A percentile compares a stretch with the other conserved stretches of the same genome.
Evolutionary conservation across 2,329 filamentous ascomycete genomes (phyloP).

Genomic region (Fusarium continuum): DNA sequence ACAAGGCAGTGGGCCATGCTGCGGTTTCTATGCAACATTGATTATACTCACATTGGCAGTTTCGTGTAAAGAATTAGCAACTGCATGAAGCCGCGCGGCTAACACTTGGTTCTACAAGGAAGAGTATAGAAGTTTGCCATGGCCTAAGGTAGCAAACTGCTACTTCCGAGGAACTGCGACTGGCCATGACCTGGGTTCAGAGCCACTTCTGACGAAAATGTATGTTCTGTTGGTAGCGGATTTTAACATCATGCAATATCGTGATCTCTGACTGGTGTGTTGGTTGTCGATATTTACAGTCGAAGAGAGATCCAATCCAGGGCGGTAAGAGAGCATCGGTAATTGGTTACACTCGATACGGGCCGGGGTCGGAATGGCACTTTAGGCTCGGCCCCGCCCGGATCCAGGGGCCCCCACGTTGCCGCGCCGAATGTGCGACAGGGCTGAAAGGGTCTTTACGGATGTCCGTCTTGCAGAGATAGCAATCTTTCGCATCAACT

Average conservation of each 20-base stretch:
- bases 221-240: neutral
- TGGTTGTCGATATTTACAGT: neutral
- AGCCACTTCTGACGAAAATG: neutral
- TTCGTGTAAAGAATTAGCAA: neutral
- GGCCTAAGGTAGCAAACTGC: neutral
- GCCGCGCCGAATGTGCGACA: neutral
- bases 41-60: neutral
- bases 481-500: neutral
- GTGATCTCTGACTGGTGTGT: neutral
- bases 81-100: constrained; percentile 1
- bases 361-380: neutral
- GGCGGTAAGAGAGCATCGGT: neutral
- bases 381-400: neutral
- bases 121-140: neutral
- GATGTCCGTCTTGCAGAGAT: neutral
- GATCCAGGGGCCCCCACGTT: neutral
- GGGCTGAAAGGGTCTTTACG: constrained; percentile 1
- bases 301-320: neutral
- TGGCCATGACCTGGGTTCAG: neutral
- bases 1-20: too few species aligned
- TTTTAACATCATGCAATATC: neutral
- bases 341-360: neutral
- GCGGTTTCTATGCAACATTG: too few species aligned
- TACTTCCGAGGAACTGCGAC: neutral
- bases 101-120: neutral